Base-by-base conservation (phyloP, 495 filamentous ascomycete species). In the Hypoxylon fuscum region DNA sequence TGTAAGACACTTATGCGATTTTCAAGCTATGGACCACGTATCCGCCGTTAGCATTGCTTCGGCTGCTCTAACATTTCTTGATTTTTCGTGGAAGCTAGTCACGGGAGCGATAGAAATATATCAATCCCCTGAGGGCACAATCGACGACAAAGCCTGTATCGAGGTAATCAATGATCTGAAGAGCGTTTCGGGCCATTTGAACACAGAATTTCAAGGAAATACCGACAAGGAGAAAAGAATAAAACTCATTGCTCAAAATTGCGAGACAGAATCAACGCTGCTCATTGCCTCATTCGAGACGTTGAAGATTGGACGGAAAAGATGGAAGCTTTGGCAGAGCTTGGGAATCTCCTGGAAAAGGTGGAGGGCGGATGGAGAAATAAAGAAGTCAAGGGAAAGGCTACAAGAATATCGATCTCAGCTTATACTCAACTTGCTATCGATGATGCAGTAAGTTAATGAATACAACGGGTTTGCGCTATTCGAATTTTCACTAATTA, bases 31-130 rank as follows among this genome's bases (percentile, higher is more conserved):
- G 58, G 58, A 62, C 11, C 38, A 52, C 6, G 14, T 48, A 1
- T 46, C 58, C 0, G 58, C 58, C 2, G 40, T 61, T 7, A 20
- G 57, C 1, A 38, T 71, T 11, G 64, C 68, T n/a, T 38, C 60
- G 6, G 54, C 42, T 23, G 49, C 68, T 14, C 15, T 68, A 12
- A 54, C 48, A 9, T 68, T 71, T 29, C 22, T 71, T 35, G 68
- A 71, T 20, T 59, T 66, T 25, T 65, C 61, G 0, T 55, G 38
- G 12, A 47, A 50, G 4, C 23, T 71, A n/a, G 32, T 66, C 14
- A 41, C 9, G 6, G 61, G 61, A 1, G 45, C 68, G 7, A 54
- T 25, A n/a, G 65, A 68, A 17, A 32, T 66, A 7, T 59, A 62
- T 56, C 31, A 15, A 2, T 59, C 57, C 3, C 12, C 32, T 10